These are phyloP conservation scores for Pleurotus platypus DNA, from an alignment of 768 basidiomycete species.

Conservation along the genomic window DNA sequence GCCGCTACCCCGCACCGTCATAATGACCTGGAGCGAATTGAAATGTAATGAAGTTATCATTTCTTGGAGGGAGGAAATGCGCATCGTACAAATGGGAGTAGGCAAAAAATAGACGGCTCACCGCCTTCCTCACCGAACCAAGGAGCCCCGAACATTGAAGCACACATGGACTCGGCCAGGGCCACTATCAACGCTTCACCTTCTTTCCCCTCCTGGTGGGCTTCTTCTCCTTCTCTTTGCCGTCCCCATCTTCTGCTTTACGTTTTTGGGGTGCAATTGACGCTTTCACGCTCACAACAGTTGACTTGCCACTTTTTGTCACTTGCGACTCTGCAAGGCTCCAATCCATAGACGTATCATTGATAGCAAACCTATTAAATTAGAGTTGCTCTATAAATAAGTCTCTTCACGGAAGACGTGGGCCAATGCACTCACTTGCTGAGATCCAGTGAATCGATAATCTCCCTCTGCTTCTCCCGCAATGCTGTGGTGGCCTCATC, in stretches of 20 bases:
- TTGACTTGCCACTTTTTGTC: constrained; percentile 49
- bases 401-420: not conserved
- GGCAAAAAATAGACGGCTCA: no score
- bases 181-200: constrained; percentile 30
- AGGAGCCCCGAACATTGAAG: not conserved
- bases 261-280: constrained; percentile 44
- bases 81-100: no score
- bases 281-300: constrained; percentile 75
- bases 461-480: constrained; percentile 76
- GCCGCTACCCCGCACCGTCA: not conserved
- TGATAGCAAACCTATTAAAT: constrained; percentile 59
- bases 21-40: not conserved
- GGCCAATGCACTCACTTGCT: constrained; percentile 58
- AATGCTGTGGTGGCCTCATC: constrained; percentile 64
- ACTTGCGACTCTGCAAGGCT: constrained; percentile 72
- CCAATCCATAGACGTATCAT: constrained; percentile 72
- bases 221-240: constrained; percentile 41
- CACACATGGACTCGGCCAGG: not conserved
- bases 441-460: constrained; percentile 86
- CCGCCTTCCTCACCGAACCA: not conserved
- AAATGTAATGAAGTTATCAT: no score
- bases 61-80: no score
- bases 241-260: constrained; percentile 41
- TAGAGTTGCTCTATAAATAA: constrained; percentile 13
- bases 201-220: constrained; percentile 46